Base-by-base conservation (phyloP, 164 flowering plant species). In the Santalum album region DNA sequence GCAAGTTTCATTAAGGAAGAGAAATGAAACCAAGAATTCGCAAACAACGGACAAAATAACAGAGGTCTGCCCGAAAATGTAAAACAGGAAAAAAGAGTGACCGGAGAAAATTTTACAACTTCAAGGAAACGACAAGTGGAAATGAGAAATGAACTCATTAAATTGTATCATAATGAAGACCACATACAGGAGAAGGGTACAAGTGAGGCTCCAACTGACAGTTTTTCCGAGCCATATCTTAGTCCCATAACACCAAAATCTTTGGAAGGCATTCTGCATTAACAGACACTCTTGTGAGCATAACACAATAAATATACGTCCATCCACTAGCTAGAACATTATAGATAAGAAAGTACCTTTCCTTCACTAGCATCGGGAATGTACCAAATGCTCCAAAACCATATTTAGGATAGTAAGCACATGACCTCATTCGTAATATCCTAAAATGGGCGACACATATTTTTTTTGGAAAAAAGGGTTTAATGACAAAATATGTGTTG, bases 381-480 rank as follows among this genome's bases (percentile, higher is more conserved):
- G 69, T 72, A 34, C 83, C 90, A 78, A 88, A 91, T 65, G 94
- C 92, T 58, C 96, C 98, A 57, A 91, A 49, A 38, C 96, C 98
- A 72, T 63, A 78, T 70, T 70, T 74, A 24, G 92, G 94, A 53
- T 80, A 76, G 75, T 73, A 86, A 54, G 83, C 89, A 69, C 82
- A 78, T 46, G 95, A 79, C 49, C 95, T 78, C 81, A 88, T 59
- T 51, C 76, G 90, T 56, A 92, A 74, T 59, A 75, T 68, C 69
- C 98, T 92, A 52, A 58, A 35, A 32, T 7, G 36, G 36, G n/a
- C n/a, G 36, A 12, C 36, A 32, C 36, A 0, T 32, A 12, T 32
- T 12, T 6, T 32, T 32, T 32, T 6, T 0, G 7, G 36, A 4
- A 3, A 18, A 42, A 42, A 18, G 45, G 6, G 42, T 38, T 38